phyloP scores from a whole-genome alignment of 345 rosid species.

The thale cress (Arabidopsis thaliana) region TAIR10.1 NC_003070.9:1263501-1264000 shows the following conservation, averaged over 20 bases:
- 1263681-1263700: constrained; percentile 99
- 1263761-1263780: constrained; percentile 11
- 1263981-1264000: constrained; percentile 76
- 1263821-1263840: constrained; percentile 81
- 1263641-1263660: constrained; percentile 20
- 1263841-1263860: constrained; percentile 98
- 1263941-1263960: constrained; percentile 98
- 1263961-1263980: constrained; percentile 99
- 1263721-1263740: constrained; percentile 98
- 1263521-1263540: constrained; percentile 83
- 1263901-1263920: constrained; percentile 93
- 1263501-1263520: constrained; percentile 93
- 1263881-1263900: constrained; percentile 98
- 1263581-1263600: neutral
- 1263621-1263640: constrained; percentile 15
- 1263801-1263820: constrained; percentile 26
- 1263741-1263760: constrained; percentile 38
- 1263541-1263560: constrained; percentile 92
- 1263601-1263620: neutral
- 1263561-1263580: constrained; percentile 70
- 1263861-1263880: constrained; percentile 82
- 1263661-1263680: constrained; percentile 51
- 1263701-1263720: constrained; percentile 98
- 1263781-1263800: constrained; percentile 33
- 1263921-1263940: constrained; percentile 99